These are phyloP conservation scores for Ormosia emarginata DNA, from an alignment of 306 rosid genomes.

Conservation along the genomic window DNA sequence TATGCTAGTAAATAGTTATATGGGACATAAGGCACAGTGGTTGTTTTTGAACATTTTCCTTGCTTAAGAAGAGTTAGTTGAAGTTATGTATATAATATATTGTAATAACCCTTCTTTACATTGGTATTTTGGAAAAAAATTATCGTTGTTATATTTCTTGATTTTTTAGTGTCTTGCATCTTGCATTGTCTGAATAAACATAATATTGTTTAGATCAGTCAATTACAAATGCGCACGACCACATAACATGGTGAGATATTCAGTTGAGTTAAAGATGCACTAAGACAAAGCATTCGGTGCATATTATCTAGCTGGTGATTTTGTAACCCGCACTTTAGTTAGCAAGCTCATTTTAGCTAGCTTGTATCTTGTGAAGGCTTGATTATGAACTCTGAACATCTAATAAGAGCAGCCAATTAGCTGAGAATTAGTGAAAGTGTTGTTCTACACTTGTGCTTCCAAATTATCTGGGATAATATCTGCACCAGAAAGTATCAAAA, in stretches of 20 bases:
- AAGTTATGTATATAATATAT: neutral
- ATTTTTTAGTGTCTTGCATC: neutral
- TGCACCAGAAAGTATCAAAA: neutral
- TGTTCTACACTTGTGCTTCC: neutral
- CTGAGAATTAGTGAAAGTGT: neutral
- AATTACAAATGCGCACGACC: neutral
- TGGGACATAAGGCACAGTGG: neutral
- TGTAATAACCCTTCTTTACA: neutral
- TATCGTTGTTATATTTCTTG: neutral
- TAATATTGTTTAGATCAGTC: neutral
- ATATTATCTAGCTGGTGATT: neutral
- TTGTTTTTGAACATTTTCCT: no score
- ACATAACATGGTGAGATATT: neutral
- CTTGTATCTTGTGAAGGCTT: neutral
- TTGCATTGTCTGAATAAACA: neutral
- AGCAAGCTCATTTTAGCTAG: neutral
- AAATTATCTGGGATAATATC: neutral
- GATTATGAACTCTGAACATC: neutral
- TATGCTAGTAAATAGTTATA: neutral
- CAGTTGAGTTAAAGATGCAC: neutral
- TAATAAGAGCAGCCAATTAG: neutral
- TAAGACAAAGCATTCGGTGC: neutral
- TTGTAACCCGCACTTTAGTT: neutral
- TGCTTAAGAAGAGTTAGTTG: neutral
- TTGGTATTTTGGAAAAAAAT: neutral